Evolutionary conservation across 2,329 filamentous ascomycete genomes (phyloP).

Genomic region (Phyllachora maydis): DNA sequence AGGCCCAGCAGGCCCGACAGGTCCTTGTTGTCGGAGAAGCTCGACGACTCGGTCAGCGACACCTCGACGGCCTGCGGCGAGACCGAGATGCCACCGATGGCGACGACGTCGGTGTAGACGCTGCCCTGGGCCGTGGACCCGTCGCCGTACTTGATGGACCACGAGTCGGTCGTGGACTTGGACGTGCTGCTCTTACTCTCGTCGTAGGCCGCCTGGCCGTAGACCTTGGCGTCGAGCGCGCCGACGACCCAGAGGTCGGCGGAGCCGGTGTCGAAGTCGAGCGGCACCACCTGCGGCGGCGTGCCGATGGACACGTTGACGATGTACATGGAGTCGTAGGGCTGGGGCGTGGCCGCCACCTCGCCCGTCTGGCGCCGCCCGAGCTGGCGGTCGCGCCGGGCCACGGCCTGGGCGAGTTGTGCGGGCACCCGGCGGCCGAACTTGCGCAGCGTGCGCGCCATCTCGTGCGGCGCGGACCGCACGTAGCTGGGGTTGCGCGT

Average conservation of each 20-base stretch:
- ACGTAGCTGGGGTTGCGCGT: neutral
- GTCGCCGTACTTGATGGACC: neutral
- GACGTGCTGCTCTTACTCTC: neutral
- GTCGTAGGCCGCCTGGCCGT: neutral
- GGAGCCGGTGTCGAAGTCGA: slow-evolving; percentile 1
- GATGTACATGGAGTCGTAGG: neutral
- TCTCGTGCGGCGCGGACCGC: neutral
- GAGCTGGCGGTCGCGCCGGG: slow-evolving; percentile 3
- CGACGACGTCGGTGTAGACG: neutral
- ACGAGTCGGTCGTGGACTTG: neutral
- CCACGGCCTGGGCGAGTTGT: neutral
- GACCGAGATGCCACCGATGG: neutral
- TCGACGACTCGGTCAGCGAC: slow-evolving; percentile 8
- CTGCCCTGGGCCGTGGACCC: neutral
- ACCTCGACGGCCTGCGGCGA: slow-evolving; percentile 11
- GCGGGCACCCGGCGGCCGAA: neutral
- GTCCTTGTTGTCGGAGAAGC: slow-evolving; percentile 9
- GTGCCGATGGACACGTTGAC: neutral
- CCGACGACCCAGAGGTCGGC: slow-evolving; percentile 1
- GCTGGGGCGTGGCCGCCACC: neutral
- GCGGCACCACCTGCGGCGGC: neutral
- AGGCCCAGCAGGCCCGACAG: slow-evolving; percentile 13
- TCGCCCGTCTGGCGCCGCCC: slow-evolving; percentile 12
- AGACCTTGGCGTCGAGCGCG: neutral
- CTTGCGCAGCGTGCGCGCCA: neutral